phyloP scores from a whole-genome alignment of 2,329 filamentous ascomycete species.

The Verticillium zaregamsianum region DNA sequence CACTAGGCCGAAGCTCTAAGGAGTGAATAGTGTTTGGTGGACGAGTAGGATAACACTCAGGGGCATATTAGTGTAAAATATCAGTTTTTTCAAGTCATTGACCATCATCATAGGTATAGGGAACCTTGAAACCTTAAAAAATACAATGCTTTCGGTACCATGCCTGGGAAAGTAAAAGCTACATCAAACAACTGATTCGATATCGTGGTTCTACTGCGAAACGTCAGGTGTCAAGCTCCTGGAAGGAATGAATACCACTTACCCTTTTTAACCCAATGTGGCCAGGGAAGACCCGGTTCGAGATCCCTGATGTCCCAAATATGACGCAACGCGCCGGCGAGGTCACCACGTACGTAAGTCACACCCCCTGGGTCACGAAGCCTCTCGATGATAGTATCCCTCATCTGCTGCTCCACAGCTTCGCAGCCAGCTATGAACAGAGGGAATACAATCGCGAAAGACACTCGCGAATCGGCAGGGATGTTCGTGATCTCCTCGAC shows the following conservation, averaged over 20 bases:
- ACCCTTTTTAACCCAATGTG: slow-evolving; percentile 10
- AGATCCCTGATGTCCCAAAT: slow-evolving; percentile 13
- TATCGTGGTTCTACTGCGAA: slow-evolving; percentile 6
- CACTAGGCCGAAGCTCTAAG: background rate
- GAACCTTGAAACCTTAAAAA: background rate
- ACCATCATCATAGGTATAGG: background rate
- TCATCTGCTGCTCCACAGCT: slow-evolving; percentile 9
- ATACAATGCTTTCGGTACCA: background rate
- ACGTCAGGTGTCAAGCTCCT: background rate
- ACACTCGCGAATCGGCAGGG: slow-evolving; percentile 6
- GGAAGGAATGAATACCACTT: background rate
- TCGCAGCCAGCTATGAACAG: slow-evolving; percentile 13
- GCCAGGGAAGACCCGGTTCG: slow-evolving; percentile 11
- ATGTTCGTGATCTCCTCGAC: slow-evolving; percentile 8
- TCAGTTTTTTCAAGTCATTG: background rate
- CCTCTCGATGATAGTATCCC: slow-evolving; percentile 6
- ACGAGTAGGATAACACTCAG: no score
- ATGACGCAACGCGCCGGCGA: slow-evolving; percentile 9
- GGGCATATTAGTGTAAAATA: background rate
- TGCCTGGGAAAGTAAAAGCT: background rate
- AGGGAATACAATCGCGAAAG: slow-evolving; percentile 10
- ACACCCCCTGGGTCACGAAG: slow-evolving; percentile 7
- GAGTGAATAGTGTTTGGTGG: slow-evolving; percentile 18
- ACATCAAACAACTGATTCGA: slow-evolving; percentile 11
- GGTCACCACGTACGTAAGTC: slow-evolving; percentile 9